Percentiles rank a stretch among this genome's conserved stretches.
phyloP scores from a whole-genome alignment of 176 grass and related monocot genomes.

The Hyparrhenia diplandra region DNA sequence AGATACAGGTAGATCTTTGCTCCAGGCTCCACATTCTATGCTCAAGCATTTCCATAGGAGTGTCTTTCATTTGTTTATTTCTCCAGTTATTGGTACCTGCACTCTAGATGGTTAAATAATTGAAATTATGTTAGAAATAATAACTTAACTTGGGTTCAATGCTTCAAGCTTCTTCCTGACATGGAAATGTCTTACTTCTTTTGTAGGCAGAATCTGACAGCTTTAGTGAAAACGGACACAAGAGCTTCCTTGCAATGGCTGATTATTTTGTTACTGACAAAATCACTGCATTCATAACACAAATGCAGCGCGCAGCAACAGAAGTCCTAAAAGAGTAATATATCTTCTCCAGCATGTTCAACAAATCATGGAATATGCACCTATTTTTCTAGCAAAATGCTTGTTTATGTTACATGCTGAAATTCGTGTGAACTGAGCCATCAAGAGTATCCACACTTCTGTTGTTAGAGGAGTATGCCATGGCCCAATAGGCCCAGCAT shows the following conservation, averaged over 20 bases:
- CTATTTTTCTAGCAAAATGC: not conserved
- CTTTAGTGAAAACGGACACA: slow-evolving; percentile 51
- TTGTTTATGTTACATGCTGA: not conserved
- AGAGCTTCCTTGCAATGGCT: slow-evolving; percentile 80
- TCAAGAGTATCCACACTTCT: not conserved
- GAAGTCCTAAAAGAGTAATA: slow-evolving; percentile 93
- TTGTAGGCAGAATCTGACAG: slow-evolving; percentile 64
- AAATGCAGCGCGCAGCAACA: slow-evolving; percentile 62
- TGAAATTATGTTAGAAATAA: not conserved
- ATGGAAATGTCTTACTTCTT: slow-evolving; percentile 24
- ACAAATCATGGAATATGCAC: not conserved
- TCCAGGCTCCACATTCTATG: not conserved
- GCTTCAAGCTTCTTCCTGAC: slow-evolving; percentile 11
- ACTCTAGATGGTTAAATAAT: not conserved
- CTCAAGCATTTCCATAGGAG: not conserved
- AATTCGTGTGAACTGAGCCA: not conserved
- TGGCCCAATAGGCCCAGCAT: too few species aligned
- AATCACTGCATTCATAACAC: slow-evolving; percentile 58
- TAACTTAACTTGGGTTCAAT: not conserved
- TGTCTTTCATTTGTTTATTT: not conserved
- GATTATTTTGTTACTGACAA: slow-evolving; percentile 80
- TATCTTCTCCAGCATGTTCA: slow-evolving; percentile 18
- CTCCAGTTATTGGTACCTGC: too few species aligned
- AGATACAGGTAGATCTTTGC: slow-evolving; percentile 34
- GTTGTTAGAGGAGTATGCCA: too few species aligned